Evolutionary conservation across 495 filamentous ascomycete genomes (phyloP).

Genomic region (Aspergillus avenaceus): DNA sequence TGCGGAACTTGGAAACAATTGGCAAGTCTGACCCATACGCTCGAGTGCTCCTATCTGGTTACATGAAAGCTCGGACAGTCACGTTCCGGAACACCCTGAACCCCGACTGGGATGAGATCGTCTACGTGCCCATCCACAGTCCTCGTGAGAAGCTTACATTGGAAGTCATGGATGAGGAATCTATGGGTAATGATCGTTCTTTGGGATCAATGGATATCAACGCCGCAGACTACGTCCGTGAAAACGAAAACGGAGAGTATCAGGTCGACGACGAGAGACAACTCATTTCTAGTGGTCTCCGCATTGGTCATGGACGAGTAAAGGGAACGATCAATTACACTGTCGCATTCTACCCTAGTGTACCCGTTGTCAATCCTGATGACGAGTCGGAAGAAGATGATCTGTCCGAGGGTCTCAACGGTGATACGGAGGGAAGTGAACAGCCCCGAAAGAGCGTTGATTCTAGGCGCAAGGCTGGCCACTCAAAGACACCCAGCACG

Average conservation of each 20-base stretch:
- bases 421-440: constrained; percentile 23
- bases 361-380: constrained; percentile 87
- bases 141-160: constrained; percentile 76
- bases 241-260: constrained; percentile 78
- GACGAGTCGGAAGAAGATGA: constrained; percentile 70
- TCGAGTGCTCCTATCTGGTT: constrained; percentile 80
- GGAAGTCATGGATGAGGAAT: constrained; percentile 97
- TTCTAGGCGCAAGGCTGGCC: constrained; percentile 21
- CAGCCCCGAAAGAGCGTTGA: constrained; percentile 36
- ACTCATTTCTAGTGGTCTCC: constrained; percentile 53
- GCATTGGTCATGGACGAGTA: constrained; percentile 57
- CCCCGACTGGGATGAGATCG: constrained; percentile 91
- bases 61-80: constrained; percentile 86
- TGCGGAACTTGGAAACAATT: constrained; percentile 91
- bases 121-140: constrained; percentile 90
- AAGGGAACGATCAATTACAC: constrained; percentile 86
- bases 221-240: constrained; percentile 70
- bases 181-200: constrained; percentile 77
- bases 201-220: constrained; percentile 75
- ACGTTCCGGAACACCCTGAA: constrained; percentile 95
- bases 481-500: constrained; percentile 28
- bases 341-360: constrained; percentile 81
- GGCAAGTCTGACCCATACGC: constrained; percentile 97
- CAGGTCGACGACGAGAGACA: constrained; percentile 76
- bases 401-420: constrained; percentile 39